Base-by-base conservation (phyloP, 2,329 filamentous ascomycete genomes). In the Phoma sp. region DNA sequence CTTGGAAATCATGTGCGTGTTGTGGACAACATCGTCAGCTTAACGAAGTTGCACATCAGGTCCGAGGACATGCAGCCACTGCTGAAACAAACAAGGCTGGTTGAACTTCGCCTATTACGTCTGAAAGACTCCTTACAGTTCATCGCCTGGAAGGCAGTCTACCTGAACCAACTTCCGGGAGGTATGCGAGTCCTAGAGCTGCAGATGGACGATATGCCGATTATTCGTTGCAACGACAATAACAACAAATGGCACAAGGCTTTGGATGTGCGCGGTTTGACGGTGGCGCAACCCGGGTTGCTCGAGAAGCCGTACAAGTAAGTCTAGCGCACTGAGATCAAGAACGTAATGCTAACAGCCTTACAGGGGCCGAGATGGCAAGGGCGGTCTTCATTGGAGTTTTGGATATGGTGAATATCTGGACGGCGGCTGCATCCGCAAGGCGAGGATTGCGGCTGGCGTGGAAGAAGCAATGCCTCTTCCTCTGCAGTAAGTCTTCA, bases 331-430 rank as follows among this genome's bases (percentile, higher is more conserved):
- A 20, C 7, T 15, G 25, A 32, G 4, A 20, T 12, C 7, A 17
- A 25, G n/a, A 29, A 32, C 7, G 18, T n/a, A 25, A 38, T 20
- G 36, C 47, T 55, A 23, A 56, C n/a, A 28, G n/a, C 46, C 15
- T 32, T 5, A 1, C 48, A 72, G 67, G 39, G 71, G 71, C 7
- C 33, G 60, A 1, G 66, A 71, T 15, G 71, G 71, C 7, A 67
- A 62, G 20, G 71, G 71, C 2, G 40, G 63, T 3, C 48, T 74
- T 5, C 65, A 74, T 52, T 61, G 67, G 43, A 37, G 32, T 0
- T 58, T 66, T 20, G 71, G 71, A 1, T 64, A 60, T 21, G 71
- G 71, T n/a, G 71, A 74, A 38, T 74, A 74, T 33, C 66, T 74
- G 3, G 71, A 74, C 47, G 42, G 56, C 32, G 59, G 65, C 23